These are phyloP conservation scores for Phytophthora palmivora DNA, from an alignment of 352 stramenopile species.

Conservation along the genomic window DNA sequence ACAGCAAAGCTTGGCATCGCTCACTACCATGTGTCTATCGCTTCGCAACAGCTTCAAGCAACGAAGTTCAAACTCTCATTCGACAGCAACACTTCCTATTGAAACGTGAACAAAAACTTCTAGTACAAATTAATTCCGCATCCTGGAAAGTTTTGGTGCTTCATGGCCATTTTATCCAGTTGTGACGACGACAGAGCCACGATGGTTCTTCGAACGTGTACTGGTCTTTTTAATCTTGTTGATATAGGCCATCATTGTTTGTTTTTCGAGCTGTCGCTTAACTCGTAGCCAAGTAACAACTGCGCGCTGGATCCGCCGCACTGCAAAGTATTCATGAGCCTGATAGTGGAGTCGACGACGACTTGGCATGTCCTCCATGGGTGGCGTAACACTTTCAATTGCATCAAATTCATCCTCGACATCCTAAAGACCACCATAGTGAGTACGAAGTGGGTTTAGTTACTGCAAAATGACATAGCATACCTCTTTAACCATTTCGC, in stretches of 20 bases:
- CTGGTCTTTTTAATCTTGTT: slow-evolving; percentile 80
- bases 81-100: slow-evolving; percentile 11
- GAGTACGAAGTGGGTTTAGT: background rate
- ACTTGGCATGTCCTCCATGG: slow-evolving; percentile 12
- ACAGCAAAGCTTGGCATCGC: slow-evolving; percentile 66
- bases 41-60: slow-evolving; percentile 67
- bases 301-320: slow-evolving; percentile 57
- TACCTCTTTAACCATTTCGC: slow-evolving; percentile 82
- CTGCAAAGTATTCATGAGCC: slow-evolving; percentile 73
- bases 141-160: too few relatives aligned
- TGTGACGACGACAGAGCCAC: slow-evolving; percentile 66
- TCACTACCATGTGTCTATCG: slow-evolving; percentile 77
- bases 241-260: slow-evolving; percentile 79
- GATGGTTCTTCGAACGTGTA: slow-evolving; percentile 66
- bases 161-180: slow-evolving; percentile 43
- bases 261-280: slow-evolving; percentile 66
- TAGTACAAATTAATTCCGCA: too few relatives aligned
- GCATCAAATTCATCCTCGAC: slow-evolving; percentile 18
- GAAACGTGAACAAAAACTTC: slow-evolving; percentile 11
- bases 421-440: too few relatives aligned
- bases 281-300: slow-evolving; percentile 57
- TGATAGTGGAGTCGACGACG: slow-evolving; percentile 54
- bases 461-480: slow-evolving; percentile 33
- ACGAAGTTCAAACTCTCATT: slow-evolving; percentile 23
- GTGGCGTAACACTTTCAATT: slow-evolving; percentile 39